Percentiles rank a stretch among this genome's conserved stretches.
These are phyloP conservation scores for Crassisporium funariophilum DNA, from an alignment of 768 basidiomycete genomes.

Conservation along the genomic window DNA sequence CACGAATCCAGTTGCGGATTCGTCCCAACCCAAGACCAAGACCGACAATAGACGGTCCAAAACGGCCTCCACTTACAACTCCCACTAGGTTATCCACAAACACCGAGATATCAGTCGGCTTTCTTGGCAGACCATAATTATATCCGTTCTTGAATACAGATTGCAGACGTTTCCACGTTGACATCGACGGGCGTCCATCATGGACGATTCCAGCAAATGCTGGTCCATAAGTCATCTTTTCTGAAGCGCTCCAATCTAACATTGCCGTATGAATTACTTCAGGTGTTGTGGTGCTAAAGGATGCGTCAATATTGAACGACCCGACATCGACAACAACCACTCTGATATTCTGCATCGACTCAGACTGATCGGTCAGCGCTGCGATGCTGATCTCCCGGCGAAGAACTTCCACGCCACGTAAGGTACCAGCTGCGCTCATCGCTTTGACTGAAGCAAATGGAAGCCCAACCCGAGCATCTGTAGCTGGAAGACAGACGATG, in stretches of 20 bases:
- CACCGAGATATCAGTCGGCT: constrained; percentile 55
- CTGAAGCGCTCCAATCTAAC: constrained; percentile 74
- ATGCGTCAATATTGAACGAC: constrained; percentile 40
- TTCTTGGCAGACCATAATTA: constrained; percentile 45
- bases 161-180: constrained; percentile 26
- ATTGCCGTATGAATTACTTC: constrained; percentile 51
- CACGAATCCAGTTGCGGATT: constrained; percentile 58
- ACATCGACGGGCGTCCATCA: constrained; percentile 25
- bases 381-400: constrained; percentile 70
- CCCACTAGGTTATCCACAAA: constrained; percentile 62
- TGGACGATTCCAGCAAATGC: constrained; percentile 59
- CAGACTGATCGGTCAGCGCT: constrained; percentile 52
- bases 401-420: constrained; percentile 72
- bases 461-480: constrained; percentile 72
- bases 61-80: constrained; percentile 60
- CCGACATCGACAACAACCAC: constrained; percentile 80
- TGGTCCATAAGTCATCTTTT: constrained; percentile 70
- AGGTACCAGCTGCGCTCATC: constrained; percentile 75
- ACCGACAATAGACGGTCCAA: constrained; percentile 43
- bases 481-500: constrained; percentile 74
- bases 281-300: constrained; percentile 25
- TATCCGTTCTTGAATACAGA: constrained; percentile 40
- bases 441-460: constrained; percentile 68
- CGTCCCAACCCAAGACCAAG: constrained; percentile 49
- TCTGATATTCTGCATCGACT: constrained; percentile 65